Evolutionary conservation across 306 rosid genomes (phyloP).

Genomic region (Parietaria judaica): DNA sequence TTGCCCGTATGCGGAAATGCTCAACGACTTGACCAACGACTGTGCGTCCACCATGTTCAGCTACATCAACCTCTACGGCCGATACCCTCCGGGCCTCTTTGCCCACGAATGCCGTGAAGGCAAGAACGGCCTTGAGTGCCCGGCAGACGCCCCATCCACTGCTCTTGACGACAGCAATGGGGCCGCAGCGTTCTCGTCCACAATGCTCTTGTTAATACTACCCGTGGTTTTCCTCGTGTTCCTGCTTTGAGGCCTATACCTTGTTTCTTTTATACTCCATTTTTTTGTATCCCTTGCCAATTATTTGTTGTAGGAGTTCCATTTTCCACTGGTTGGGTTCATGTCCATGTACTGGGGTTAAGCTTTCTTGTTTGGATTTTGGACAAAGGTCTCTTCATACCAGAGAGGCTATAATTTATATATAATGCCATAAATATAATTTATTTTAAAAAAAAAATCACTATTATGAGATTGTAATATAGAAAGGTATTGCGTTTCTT

Average conservation of each 20-base stretch:
- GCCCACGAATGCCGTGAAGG: conserved; percentile 63
- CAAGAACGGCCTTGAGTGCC: conserved; percentile 61
- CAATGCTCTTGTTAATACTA: conserved; percentile 21
- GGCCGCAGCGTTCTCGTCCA: conserved; percentile 26
- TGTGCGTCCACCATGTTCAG: conserved; percentile 95
- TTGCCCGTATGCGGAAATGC: conserved; percentile 56
- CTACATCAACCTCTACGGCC: conserved; percentile 81
- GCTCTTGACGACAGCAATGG: conserved; percentile 22
- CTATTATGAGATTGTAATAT: too few relatives aligned
- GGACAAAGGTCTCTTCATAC: conserved; percentile 2
- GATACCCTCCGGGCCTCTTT: conserved; percentile 92
- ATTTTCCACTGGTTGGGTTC: conserved; percentile 13
- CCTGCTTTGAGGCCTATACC: conserved; percentile 15
- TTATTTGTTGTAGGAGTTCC: conserved; percentile 13
- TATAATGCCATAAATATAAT: not conserved
- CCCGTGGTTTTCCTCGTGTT: conserved; percentile 29
- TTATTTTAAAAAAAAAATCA: not conserved
- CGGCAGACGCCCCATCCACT: conserved; percentile 50
- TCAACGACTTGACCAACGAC: conserved; percentile 66
- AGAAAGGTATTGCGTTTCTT: too few relatives aligned
- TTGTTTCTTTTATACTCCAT: not conserved
- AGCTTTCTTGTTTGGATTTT: conserved; percentile 11
- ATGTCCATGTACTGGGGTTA: conserved; percentile 12
- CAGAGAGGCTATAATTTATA: conserved; percentile 1
- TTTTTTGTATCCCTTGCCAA: not conserved